Percentiles rank a stretch among this genome's conserved stretches.
Evolutionary conservation across 805 yeast species (phyloP).

Genomic region (Metschnikowia dekortorum): DNA sequence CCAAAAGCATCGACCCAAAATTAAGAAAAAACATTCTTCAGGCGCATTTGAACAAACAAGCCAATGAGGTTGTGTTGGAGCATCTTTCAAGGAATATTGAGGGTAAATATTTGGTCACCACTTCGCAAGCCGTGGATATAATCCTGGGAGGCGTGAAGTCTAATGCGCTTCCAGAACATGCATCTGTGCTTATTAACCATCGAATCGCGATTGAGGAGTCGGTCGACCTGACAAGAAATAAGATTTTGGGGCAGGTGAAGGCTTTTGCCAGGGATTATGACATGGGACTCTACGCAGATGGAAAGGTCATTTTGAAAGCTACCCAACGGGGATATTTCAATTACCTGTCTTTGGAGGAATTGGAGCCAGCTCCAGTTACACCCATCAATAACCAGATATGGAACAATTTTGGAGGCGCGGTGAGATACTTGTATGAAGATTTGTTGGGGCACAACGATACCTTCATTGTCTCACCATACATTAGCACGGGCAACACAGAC

Average conservation of each 20-base stretch:
- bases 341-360: constrained; percentile 20
- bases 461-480: constrained; percentile 36
- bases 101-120: constrained; percentile 37
- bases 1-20: constrained; percentile 27
- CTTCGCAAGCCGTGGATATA: constrained; percentile 48
- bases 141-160: constrained; percentile 47
- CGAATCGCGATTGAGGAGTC: constrained; percentile 41
- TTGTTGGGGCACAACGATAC: constrained; percentile 26
- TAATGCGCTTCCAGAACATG: constrained; percentile 49
- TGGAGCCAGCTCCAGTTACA: constrained; percentile 45
- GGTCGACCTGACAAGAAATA: constrained; percentile 24
- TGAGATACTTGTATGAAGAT: constrained; percentile 60
- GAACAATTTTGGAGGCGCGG: constrained; percentile 54
- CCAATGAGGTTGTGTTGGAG: constrained; percentile 36
- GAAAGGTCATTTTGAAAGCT: constrained; percentile 19
- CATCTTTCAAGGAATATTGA: constrained; percentile 24
- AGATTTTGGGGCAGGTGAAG: constrained; percentile 27
- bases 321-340: constrained; percentile 25
- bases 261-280: constrained; percentile 33
- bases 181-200: constrained; percentile 39
- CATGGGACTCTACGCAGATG: constrained; percentile 32
- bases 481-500: constrained; percentile 59
- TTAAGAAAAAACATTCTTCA: constrained; percentile 36
- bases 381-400: constrained; percentile 45
- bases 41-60: constrained; percentile 30